These are phyloP conservation scores for Eucalyptus viminalis DNA, from an alignment of 345 rosid genomes.

Conservation along the genomic window DNA sequence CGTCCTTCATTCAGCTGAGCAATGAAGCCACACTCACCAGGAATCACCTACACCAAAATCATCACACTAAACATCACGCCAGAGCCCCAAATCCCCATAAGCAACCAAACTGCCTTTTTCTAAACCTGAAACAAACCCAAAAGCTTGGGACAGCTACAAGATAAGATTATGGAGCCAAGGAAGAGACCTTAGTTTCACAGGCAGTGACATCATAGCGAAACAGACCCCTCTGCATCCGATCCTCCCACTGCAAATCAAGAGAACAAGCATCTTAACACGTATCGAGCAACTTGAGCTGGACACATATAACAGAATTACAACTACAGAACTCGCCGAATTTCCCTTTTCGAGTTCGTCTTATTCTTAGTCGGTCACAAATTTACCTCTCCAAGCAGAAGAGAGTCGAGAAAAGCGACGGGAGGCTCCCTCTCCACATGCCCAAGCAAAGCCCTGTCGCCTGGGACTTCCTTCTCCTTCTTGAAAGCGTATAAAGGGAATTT, in stretches of 20 bases:
- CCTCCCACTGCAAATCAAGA: constrained; percentile 72
- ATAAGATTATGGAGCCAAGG: not conserved
- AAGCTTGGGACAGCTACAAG: not conserved
- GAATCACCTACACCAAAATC: constrained; percentile 53
- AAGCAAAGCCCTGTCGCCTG: constrained; percentile 2
- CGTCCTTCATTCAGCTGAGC: constrained; percentile 98
- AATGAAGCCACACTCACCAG: constrained; percentile 70
- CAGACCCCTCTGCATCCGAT: constrained; percentile 75
- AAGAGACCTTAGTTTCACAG: constrained; percentile 77
- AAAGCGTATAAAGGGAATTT: constrained; percentile 64
- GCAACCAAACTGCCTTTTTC: not conserved
- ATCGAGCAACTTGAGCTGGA: not conserved
- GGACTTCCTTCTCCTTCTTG: constrained; percentile 26
- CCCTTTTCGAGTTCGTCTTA: not conserved
- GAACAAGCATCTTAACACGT: not conserved
- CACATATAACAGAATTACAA: not conserved
- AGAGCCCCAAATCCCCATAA: not conserved
- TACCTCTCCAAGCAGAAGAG: constrained; percentile 80
- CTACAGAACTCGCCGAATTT: not conserved
- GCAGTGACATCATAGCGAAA: constrained; percentile 96
- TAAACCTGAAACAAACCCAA: not conserved
- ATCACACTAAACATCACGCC: not conserved
- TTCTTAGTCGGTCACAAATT: not conserved
- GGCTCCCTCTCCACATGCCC: constrained; percentile 17
- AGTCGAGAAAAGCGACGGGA: constrained; percentile 62